Percentiles rank a stretch among this genome's conserved stretches.
Evolutionary conservation across 2,329 filamentous ascomycete species (phyloP).

Genomic region (Monilinia aucupariae): DNA sequence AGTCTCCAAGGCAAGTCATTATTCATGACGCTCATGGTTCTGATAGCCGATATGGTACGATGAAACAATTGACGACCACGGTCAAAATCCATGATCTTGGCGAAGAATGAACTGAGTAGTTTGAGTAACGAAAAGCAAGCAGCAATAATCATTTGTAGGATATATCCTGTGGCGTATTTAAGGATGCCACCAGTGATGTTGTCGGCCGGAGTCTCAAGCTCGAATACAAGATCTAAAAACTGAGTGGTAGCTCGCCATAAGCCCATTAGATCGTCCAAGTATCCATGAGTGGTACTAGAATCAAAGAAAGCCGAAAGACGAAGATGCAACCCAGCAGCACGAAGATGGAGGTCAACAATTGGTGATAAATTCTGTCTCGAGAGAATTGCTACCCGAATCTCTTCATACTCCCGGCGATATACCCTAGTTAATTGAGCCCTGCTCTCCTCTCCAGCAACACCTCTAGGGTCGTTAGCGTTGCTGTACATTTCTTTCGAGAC

Average conservation of each 20-base stretch:
- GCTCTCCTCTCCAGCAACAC: slow-evolving; percentile 62
- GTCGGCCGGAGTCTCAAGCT: slow-evolving; percentile 49
- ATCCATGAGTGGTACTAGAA: slow-evolving; percentile 63
- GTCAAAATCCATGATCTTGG: slow-evolving; percentile 63
- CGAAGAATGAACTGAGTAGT: slow-evolving; percentile 71
- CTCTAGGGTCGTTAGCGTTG: slow-evolving; percentile 66
- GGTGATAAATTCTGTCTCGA: slow-evolving; percentile 51
- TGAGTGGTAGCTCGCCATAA: slow-evolving; percentile 66
- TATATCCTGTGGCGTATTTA: slow-evolving; percentile 66
- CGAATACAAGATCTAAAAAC: slow-evolving; percentile 57
- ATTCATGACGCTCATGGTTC: slow-evolving; percentile 66
- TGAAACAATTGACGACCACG: slow-evolving; percentile 65
- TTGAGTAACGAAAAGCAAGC: slow-evolving; percentile 73
- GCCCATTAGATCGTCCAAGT: slow-evolving; percentile 68
- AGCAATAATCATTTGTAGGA: slow-evolving; percentile 81
- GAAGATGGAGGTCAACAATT: slow-evolving; percentile 60
- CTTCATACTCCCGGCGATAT: slow-evolving; percentile 59
- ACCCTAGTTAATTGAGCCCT: slow-evolving; percentile 62
- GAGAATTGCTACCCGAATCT: slow-evolving; percentile 56
- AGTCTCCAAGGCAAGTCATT: slow-evolving; percentile 77
- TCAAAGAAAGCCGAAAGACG: slow-evolving; percentile 78
- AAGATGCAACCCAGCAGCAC: slow-evolving; percentile 68
- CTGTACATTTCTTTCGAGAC: slow-evolving; percentile 76
- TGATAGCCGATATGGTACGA: slow-evolving; percentile 62
- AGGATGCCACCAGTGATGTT: slow-evolving; percentile 44